Base-by-base conservation (phyloP, 306 rosid genomes). In the Elaeagnus macrophylla region DNA sequence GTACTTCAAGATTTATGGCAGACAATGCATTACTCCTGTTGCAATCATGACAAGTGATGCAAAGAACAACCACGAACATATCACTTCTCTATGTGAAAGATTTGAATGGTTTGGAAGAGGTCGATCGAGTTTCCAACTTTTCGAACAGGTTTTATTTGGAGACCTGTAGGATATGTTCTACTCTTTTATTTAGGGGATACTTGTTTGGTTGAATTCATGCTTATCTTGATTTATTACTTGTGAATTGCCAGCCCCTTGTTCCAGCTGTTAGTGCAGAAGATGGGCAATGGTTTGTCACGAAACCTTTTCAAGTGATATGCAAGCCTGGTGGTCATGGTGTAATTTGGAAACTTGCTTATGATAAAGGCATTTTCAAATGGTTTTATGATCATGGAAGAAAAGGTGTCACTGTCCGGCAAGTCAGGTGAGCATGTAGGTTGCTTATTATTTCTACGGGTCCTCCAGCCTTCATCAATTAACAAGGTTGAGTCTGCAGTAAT, bases 281-380 rank as follows among this genome's bases (percentile, higher is more conserved):
- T 71, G 99, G 95, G 51, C 79, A 75, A 62, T 91, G 99, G 99
- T 57, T 91, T 68, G 79, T 80, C 60, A 75, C 83, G 40, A 75
- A 82, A 72, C 79, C 93, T 16, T 87, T 87, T 69, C 64, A 67
- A 51, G 95, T 88, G 32, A 53, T 91, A 66, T 74, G 95, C 80
- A 91, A 91, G 80, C 99, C 99, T 45, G 81, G 99, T 72, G 99
- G 99, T 61, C 99, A 87, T 64, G 95, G 96, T 65, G 96, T 82
- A 51, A 80, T 91, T 72, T 91, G 96, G 99, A 91, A 87, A 72
- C 95, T 91, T 75, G 95, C 96, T 35, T 69, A 78, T 57, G 96
- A 91, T 60, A 87, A 77, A 64, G 99, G 99, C 61, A 62, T 91
- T 67, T 91, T 87, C 67, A 77, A 82, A 62, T 91, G 95, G 96